These are phyloP conservation scores for Penicillium frequentans DNA, from an alignment of 2,329 filamentous ascomycete genomes.

Conservation along the genomic window DNA sequence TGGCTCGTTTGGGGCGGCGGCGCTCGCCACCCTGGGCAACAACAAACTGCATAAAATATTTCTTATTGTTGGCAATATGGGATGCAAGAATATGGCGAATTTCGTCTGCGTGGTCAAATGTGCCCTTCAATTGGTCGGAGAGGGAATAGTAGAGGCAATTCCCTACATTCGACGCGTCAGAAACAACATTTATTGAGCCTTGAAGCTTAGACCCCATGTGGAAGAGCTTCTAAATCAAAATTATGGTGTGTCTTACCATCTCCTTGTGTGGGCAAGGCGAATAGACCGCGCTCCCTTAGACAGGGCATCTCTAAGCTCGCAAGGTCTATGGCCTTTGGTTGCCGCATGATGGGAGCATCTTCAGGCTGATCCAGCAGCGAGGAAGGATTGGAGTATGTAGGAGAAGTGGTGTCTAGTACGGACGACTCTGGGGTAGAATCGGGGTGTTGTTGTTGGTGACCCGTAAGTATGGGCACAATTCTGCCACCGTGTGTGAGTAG, in stretches of 20 bases:
- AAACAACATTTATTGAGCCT: background rate
- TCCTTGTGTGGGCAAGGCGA: conserved; percentile 59
- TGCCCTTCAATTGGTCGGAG: conserved; percentile 65
- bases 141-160: conserved; percentile 71
- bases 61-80: conserved; percentile 61
- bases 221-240: conserved; percentile 7
- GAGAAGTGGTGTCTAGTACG: conserved; percentile 6
- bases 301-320: conserved; percentile 40
- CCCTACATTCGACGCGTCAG: conserved; percentile 47
- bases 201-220: conserved; percentile 4
- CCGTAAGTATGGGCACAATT: conserved; percentile 45
- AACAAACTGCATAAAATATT: conserved; percentile 66
- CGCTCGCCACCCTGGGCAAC: conserved; percentile 56
- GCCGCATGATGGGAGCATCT: conserved; percentile 7
- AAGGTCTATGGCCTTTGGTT: conserved; percentile 20
- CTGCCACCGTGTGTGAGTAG: conserved; percentile 39
- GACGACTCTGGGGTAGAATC: conserved; percentile 18
- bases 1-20: conserved; percentile 56
- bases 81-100: conserved; percentile 61
- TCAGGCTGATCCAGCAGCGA: conserved; percentile 19
- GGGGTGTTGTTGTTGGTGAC: conserved; percentile 20
- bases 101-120: conserved; percentile 56
- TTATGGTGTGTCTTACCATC: conserved; percentile 54
- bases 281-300: conserved; percentile 58
- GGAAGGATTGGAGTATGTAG: background rate